phyloP scores from a whole-genome alignment of 306 rosid species.

The Cucumis melo region DNA sequence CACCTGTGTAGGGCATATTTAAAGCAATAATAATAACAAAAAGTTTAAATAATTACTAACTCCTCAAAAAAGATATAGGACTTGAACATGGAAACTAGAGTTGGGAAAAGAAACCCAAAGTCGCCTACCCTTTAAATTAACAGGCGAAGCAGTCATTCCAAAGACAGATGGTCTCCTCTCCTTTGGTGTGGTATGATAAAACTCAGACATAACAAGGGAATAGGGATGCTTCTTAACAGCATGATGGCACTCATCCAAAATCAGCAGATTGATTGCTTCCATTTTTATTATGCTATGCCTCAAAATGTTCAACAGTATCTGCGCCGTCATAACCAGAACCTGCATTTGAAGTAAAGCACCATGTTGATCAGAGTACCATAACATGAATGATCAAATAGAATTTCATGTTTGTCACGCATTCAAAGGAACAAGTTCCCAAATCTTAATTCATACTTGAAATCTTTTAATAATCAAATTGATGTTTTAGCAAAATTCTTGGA shows the following conservation, averaged over 20 bases:
- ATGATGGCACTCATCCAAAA: slow-evolving; percentile 96
- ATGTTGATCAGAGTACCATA: neutral
- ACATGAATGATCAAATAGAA: neutral
- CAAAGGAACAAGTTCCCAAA: neutral
- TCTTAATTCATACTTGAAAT: neutral
- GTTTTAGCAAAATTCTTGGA: neutral
- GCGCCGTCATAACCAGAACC: slow-evolving; percentile 99
- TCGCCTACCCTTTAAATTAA: slow-evolving; percentile 71
- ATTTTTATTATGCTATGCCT: slow-evolving; percentile 94
- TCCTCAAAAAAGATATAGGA: neutral
- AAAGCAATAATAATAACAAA: neutral
- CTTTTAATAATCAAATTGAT: neutral
- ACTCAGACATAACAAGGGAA: slow-evolving; percentile 97
- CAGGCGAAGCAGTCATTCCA: slow-evolving; percentile 99
- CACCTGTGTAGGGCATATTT: slow-evolving; percentile 57
- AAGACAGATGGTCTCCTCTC: slow-evolving; percentile 83
- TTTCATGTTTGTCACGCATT: neutral
- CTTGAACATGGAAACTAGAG: slow-evolving; percentile 1
- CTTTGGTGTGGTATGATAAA: slow-evolving; percentile 86
- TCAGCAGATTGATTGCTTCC: slow-evolving; percentile 80
- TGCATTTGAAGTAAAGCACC: slow-evolving; percentile 16
- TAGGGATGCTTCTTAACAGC: slow-evolving; percentile 99
- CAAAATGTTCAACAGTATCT: slow-evolving; percentile 92
- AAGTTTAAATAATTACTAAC: neutral
- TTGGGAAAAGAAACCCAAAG: neutral